Evolutionary conservation across 2,329 filamentous ascomycete species (phyloP), one percentile per base, ranked within the genome.

Genomic region (Aspergillus pseudoglaucus): DNA sequence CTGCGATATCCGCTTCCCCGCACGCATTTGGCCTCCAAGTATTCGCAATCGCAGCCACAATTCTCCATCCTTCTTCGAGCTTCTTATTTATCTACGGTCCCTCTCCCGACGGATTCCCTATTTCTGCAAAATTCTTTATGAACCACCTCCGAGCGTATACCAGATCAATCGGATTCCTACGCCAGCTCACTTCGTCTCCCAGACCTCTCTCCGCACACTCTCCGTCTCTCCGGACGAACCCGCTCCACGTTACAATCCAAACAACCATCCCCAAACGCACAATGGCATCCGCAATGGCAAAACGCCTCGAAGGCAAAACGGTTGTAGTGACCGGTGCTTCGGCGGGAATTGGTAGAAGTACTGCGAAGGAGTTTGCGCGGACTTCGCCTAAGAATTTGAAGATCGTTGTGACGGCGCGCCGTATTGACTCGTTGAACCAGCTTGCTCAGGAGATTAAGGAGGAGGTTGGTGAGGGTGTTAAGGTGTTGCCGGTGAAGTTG

Each of bases 271-370:
- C 60, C 17, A 58, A 52, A 61, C 66, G 76, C 60, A 79, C 69
- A 48, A 85, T 85, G 81, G 70, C 78, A 20, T 80, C 88, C 35
- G 82, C 85, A 63, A 83, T 87, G 72, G 79, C 79, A 54, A 86
- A 89, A 69, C 90, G 91, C 74, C 87, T 98, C 51, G 80, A 86
- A 62, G 90, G 90, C 79, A 97, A 97, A 75, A 97, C 90, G 4
- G 77, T 97, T 50, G 71, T 97, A 48, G 81, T 98, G 54, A 97
- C 93, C 4, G 93, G 93, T 48, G 93, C 93, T 27, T 93, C 87
- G 3, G 94, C 89, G 17, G 93, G 93, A 53, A 97, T 98, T 69
- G 93, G 93, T 20, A 81, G 60, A 49, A 71, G 68, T 55, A 74
- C 72, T 42, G 93, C 91, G n/a, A 75, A 93, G 55, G 93, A 97